Conservation (phyloP, 2,329 filamentous ascomycete species). For the Bimuria novae-zelandiae region DNA sequence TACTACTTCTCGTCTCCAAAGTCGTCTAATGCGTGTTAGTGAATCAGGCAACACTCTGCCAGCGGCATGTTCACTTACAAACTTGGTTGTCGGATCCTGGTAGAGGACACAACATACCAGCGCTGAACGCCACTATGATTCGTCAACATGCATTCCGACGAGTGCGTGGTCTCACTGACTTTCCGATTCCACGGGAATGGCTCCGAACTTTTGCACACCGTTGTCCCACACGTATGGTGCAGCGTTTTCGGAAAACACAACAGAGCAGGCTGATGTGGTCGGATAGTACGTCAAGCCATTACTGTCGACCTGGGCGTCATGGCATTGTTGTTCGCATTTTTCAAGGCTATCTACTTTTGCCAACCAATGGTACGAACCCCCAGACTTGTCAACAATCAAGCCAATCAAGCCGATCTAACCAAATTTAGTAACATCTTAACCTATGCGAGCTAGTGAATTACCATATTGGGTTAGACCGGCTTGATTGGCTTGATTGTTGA, state of each 20-base stretch:
- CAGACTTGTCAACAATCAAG: neutral
- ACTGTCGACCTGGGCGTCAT: slow-evolving; percentile 9
- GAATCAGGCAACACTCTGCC: neutral
- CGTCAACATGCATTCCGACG: neutral
- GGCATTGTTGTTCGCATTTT: slow-evolving; percentile 11
- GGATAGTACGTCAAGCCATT: slow-evolving; percentile 15
- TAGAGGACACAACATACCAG: slow-evolving; percentile 8
- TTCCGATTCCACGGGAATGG: slow-evolving; percentile 1
- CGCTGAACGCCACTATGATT: neutral
- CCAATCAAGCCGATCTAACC: neutral
- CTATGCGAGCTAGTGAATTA: too few species aligned
- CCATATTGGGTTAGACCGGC: too few species aligned
- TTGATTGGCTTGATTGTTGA: too few species aligned
- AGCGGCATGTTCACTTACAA: neutral
- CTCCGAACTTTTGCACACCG: slow-evolving; percentile 15
- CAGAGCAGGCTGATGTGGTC: slow-evolving; percentile 1
- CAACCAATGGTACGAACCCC: slow-evolving; percentile 11
- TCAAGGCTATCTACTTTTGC: slow-evolving; percentile 4
- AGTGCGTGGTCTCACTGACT: neutral
- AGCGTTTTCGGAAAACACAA: slow-evolving; percentile 7
- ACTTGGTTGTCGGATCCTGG: slow-evolving; percentile 16
- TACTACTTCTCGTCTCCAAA: slow-evolving; percentile 6
- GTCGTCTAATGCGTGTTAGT: neutral
- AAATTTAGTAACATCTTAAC: too few species aligned
- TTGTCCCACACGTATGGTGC: slow-evolving; percentile 12